Evolutionary conservation across 306 rosid genomes (phyloP).

Genomic region (Prunus persica): DNA sequence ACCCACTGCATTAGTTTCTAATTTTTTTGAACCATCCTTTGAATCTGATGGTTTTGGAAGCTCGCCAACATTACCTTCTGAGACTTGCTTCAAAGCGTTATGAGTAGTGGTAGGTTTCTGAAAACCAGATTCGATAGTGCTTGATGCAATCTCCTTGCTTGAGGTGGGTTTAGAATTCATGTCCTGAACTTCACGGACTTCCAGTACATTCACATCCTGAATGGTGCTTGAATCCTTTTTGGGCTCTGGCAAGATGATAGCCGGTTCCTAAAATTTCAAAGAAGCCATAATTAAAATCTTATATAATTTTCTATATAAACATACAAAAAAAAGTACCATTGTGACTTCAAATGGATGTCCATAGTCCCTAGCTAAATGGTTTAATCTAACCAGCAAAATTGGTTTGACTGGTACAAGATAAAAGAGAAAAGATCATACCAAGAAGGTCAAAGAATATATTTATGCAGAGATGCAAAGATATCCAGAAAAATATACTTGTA

Average conservation of each 20-base stretch:
- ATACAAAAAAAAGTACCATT: not conserved
- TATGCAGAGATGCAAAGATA: not conserved
- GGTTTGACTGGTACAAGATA: not conserved
- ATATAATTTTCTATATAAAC: not conserved
- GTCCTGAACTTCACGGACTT: not conserved
- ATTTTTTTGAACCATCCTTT: slow-evolving; percentile 22
- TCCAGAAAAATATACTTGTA: not conserved
- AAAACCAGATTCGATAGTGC: not conserved
- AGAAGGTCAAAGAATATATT: not conserved
- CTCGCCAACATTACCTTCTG: slow-evolving; percentile 35
- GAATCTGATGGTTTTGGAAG: slow-evolving; percentile 26
- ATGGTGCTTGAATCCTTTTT: not conserved
- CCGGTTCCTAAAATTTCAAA: not conserved
- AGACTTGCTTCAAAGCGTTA: slow-evolving; percentile 32
- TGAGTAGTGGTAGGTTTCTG: slow-evolving; percentile 14
- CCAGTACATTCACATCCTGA: not conserved
- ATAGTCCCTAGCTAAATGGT: not conserved
- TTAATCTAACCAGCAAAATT: not conserved
- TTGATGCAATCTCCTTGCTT: not conserved
- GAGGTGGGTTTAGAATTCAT: not conserved
- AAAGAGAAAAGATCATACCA: not conserved
- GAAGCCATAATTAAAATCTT: not conserved
- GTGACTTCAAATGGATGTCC: not conserved
- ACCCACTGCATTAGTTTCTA: slow-evolving; percentile 27
- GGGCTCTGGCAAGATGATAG: not conserved